Base-by-base conservation (phyloP, 768 basidiomycete species). In the Boletus sp. region DNA sequence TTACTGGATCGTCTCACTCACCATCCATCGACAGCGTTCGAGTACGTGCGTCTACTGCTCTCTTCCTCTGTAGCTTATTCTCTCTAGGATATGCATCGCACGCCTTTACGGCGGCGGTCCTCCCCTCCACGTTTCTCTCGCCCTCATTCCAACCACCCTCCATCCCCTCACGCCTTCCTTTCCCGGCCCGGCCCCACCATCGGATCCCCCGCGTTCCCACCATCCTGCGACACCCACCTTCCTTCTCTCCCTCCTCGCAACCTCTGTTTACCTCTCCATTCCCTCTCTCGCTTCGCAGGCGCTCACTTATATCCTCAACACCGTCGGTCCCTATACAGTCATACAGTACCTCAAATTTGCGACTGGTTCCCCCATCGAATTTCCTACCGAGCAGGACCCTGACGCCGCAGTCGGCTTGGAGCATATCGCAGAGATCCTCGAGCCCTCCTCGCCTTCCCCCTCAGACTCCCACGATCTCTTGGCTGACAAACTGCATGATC, bases 41-140 rank as follows among this genome's bases (percentile, higher is more conserved):
- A 95, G 92, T 94, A 74, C 72, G 92, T 82, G 10, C 42, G 4
- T 28, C 42, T 18, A 33, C 44, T 47, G 2, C 18, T 17, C 15
- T 18, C 28, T 29, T 29, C 24, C 33, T 39, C 58, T 47, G 54
- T 35, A 54, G 46, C 64, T 58, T 50, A 73, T 44, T 11, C 7
- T 17, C 42, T 54, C 45, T 57, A 94, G 92, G 73, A 76, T 95
- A 61, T 94, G 92, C 71, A 83, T 96, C 52, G 83, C 94, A 9
- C 82, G 89, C 39, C 80, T 97, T 7, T 97, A 96, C 65, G 92
- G 93, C 24, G 89, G 91, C 17, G 89, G 92, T 0, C 94, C 94
- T 12, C 77, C 79, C 0, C 77, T 96, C 39, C 78, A 85, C 63
- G 76, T 94, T 50, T 81, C 86, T 17, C 78, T 85, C 0, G 75